Evolutionary conservation across 1,284 basidiomycete species (phyloP).

Genomic region (Melampsora medusae): DNA sequence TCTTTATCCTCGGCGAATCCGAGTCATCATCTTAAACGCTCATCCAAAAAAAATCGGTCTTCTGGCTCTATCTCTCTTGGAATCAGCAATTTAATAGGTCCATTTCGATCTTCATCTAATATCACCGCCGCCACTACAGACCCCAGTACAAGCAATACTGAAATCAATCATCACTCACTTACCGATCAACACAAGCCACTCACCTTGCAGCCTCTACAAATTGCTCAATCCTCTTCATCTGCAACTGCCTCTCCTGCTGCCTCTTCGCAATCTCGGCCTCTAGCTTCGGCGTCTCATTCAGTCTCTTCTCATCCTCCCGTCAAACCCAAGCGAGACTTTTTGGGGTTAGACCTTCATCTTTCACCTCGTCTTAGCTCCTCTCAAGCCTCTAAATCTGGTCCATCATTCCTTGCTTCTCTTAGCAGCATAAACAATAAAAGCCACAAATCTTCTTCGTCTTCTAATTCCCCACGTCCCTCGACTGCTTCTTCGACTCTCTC

Average conservation of each 20-base stretch:
- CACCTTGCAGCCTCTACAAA: too few species aligned
- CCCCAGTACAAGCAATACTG: too few species aligned
- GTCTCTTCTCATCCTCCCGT: background rate
- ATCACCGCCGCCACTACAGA: too few species aligned
- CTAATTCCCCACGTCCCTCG: slow-evolving; percentile 3
- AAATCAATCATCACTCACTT: too few species aligned
- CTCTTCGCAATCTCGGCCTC: background rate
- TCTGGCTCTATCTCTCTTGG: too few species aligned
- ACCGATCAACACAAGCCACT: too few species aligned
- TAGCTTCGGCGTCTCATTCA: background rate
- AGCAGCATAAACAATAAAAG: slow-evolving; percentile 1
- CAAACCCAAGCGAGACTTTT: background rate
- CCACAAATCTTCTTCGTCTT: background rate
- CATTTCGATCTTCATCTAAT: too few species aligned
- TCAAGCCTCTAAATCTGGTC: background rate
- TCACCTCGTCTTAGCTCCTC: background rate
- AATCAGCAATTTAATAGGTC: too few species aligned
- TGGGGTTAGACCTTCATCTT: slow-evolving; percentile 8
- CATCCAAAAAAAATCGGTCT: too few species aligned
- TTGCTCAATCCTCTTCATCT: background rate
- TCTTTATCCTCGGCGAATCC: too few species aligned
- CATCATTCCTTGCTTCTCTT: slow-evolving; percentile 3
- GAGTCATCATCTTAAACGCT: too few species aligned
- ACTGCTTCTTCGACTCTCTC: slow-evolving; percentile 4
- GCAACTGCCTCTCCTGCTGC: background rate